Percentiles rank a stretch among this genome's conserved stretches.
Evolutionary conservation across 306 rosid species (phyloP).

Genomic region (Gillenia trifoliata): DNA sequence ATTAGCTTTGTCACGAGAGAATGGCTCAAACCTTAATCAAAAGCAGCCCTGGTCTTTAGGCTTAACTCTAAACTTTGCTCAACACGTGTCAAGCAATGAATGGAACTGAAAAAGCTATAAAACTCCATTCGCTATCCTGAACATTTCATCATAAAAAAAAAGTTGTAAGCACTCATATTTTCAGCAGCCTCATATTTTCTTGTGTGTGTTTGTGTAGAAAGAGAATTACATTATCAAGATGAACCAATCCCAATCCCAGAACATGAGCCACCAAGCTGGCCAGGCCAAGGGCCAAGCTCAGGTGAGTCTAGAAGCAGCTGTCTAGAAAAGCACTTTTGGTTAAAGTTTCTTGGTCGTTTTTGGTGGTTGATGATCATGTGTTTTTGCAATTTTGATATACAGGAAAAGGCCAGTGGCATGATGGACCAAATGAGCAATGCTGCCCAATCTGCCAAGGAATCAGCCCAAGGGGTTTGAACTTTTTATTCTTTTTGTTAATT

Average conservation of each 20-base stretch:
- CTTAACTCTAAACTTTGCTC: not conserved
- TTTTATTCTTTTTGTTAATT: not conserved
- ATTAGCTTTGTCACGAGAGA: not conserved
- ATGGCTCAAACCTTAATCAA: not conserved
- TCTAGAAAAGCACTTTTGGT: too few species aligned
- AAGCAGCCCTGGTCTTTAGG: slow-evolving; percentile 5
- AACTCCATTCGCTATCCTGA: not conserved
- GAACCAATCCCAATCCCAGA: slow-evolving; percentile 32
- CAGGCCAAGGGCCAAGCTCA: slow-evolving; percentile 36
- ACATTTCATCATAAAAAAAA: not conserved
- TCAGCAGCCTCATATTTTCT: not conserved
- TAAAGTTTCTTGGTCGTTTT: not conserved
- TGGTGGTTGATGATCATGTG: not conserved
- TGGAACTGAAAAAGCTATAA: slow-evolving; percentile 9
- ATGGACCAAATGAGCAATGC: slow-evolving; percentile 32
- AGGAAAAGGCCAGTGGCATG: slow-evolving; percentile 42
- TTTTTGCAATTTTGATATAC: not conserved
- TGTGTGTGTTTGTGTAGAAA: not conserved
- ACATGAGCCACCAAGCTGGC: slow-evolving; percentile 32
- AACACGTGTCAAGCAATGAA: slow-evolving; percentile 6
- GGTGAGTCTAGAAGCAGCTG: not conserved
- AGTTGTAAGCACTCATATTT: not conserved
- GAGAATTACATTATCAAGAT: slow-evolving; percentile 17
- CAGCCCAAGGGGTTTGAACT: slow-evolving; percentile 34
- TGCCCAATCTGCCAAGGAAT: slow-evolving; percentile 39